Base-by-base conservation (phyloP, 2,329 filamentous ascomycete species). In the Colletotrichum caudatum region DNA sequence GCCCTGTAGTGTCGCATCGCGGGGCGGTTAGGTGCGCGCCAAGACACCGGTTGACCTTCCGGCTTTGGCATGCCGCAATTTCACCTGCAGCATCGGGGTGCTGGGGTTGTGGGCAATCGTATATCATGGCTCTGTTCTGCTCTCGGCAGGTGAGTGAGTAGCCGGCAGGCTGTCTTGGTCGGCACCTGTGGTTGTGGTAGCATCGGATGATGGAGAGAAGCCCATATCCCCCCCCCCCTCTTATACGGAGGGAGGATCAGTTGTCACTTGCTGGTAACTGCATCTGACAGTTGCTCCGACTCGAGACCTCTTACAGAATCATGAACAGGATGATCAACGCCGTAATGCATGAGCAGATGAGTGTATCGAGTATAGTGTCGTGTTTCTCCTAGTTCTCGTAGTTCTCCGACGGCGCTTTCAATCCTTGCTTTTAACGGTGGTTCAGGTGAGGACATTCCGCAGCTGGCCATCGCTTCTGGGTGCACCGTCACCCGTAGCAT, bases 41-140 rank as follows among this genome's bases (percentile, higher is more conserved):
- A 63, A 63, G 64, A n/a, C 26, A 35, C 20, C 0, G 35, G 18
- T 12, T 46, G 33, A 67, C 64, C 64, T 67, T 67, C 64, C 64
- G 29, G 29, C 35, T 67, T 54, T 44, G 57, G 64, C 39, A 23
- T 54, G 12, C 41, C 33, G 26, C 56, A 56, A 35, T 61, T 53
- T 29, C 29, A 18, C 54, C 39, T 46, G 53, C 39, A 20, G 53
- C 53, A n/a, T 56, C 57, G 37, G 37, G 26, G 50, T 64, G 62
- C 62, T 57, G 37, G 50, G 4, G 29, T 3, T 3, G 5, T 29
- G 29, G 29, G 29, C 29, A 29, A 29, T 29, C 29, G 5, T 4
- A 29, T 29, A 29, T 29, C 5, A 41, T 18, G 39, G 14, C 18
- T 16, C 39, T 5, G 12, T n/a, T 7, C 18, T 23, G 20, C 29